Base-by-base conservation (phyloP, 129 eudicot species). In the Arctium minus region DNA sequence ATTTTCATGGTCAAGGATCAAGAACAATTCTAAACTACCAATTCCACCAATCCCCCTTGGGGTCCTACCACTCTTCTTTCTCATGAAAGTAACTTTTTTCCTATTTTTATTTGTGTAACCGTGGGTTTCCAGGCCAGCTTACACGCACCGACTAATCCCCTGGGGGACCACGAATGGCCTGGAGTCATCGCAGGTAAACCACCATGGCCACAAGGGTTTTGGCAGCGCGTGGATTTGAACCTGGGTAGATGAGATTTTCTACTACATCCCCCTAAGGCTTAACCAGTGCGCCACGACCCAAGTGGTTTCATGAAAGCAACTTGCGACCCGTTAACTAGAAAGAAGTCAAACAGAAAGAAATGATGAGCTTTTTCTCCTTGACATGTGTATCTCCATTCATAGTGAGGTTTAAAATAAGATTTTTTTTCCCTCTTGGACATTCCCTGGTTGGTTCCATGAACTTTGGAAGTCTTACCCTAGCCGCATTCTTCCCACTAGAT, bases 371-470 rank as follows among this genome's bases (percentile, higher is more conserved):
- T 73, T 73, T 33, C 1, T 9, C 42, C 60, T 6, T 1, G 17
- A 73, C 83, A 79, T 79, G 36, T 84, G 46, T 79, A 73, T 60
- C 83, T 84, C 78, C 84, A 74, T 60, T 79, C 36, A 79, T 75
- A 72, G 72, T 82, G 90, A 80, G 80, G 83, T 70, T 77, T 9
- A 75, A 65, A 84, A 83, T 32, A 60, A 76, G 72, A 80, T 74
- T 70, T 81, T 5, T 22, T 73, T 70, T 81, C 62, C 71, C 22
- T 79, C 65, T 33, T 56, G 81, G 85, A 70, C 89, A 86, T 87
- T 36, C 33, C 77, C 27, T 84, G 79, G 87, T 86, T 89, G 92
- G 92, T 83, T 93, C 97, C 97, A 77, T 84, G 73, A 76, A 87
- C 81, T 53, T 71, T 69, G 96, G 97, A 93, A 80, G 79, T 84